Evolutionary conservation across 257 asterid species (phyloP).

Genomic region (Ehretia macrophylla): DNA sequence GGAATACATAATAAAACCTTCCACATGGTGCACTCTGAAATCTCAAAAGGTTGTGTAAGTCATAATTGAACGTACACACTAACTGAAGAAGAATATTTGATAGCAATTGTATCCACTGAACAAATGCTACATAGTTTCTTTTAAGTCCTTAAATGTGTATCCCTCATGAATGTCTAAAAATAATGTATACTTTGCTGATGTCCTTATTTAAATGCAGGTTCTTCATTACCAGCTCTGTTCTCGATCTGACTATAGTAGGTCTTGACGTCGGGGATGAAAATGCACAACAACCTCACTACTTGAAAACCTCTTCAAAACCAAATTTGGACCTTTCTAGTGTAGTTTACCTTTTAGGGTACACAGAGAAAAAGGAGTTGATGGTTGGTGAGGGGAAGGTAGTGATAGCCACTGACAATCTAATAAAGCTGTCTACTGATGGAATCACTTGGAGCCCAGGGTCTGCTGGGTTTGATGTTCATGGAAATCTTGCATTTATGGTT

Average conservation of each 20-base stretch:
- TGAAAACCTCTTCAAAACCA: conserved; percentile 70
- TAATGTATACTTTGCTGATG: neutral
- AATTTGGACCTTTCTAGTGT: conserved; percentile 76
- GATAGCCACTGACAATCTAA: conserved; percentile 93
- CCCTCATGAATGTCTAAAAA: neutral
- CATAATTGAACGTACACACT: too few species aligned
- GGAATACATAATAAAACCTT: too few species aligned
- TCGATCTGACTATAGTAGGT: conserved; percentile 94
- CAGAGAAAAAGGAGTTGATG: conserved; percentile 64
- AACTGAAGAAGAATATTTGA: too few species aligned
- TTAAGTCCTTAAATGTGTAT: neutral
- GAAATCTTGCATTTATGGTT: conserved; percentile 94
- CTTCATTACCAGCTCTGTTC: conserved; percentile 90
- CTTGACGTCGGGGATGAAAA: conserved; percentile 73
- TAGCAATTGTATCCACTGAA: too few species aligned
- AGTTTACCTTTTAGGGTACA: conserved; percentile 75
- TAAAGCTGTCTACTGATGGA: conserved; percentile 83
- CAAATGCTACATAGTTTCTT: neutral
- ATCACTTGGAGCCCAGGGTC: conserved; percentile 90
- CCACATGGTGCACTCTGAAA: too few species aligned
- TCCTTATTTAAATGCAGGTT: conserved; percentile 52
- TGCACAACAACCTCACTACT: conserved; percentile 48
- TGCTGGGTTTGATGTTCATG: conserved; percentile 89
- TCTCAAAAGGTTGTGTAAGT: too few species aligned
- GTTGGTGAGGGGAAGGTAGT: conserved; percentile 94